Conservation (phyloP, 2,329 filamentous ascomycete genomes). For the Arachnomyces sp. region DNA sequence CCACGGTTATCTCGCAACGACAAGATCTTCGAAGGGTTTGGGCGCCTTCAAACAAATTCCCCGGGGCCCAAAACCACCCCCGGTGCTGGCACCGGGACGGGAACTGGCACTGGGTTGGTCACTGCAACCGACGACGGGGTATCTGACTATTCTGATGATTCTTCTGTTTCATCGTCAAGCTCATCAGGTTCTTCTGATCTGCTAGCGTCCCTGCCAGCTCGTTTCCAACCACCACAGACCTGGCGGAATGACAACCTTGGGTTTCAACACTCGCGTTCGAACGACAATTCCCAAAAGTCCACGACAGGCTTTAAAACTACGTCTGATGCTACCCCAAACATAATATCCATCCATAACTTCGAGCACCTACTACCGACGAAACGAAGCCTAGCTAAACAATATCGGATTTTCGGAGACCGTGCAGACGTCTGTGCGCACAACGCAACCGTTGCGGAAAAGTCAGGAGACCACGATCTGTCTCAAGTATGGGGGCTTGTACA, state of each 20-base stretch:
- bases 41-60: conserved; percentile 47
- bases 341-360: conserved; percentile 65
- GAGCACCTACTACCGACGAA: conserved; percentile 69
- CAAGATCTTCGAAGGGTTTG: conserved; percentile 56
- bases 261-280: conserved; percentile 47
- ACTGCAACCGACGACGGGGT: conserved; percentile 34
- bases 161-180: conserved; percentile 54
- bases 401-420: conserved; percentile 74
- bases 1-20: conserved; percentile 40
- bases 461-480: conserved; percentile 62
- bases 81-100: conserved; percentile 35
- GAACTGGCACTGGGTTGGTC: conserved; percentile 25
- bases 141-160: conserved; percentile 40
- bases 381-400: conserved; percentile 64
- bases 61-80: conserved; percentile 39
- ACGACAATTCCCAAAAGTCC: conserved; percentile 41
- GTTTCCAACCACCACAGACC: conserved; percentile 42
- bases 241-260: conserved; percentile 46
- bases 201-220: conserved; percentile 37
- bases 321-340: conserved; percentile 50
- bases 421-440: conserved; percentile 80
- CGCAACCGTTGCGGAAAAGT: conserved; percentile 62
- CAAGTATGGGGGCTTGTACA: conserved; percentile 77
- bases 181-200: conserved; percentile 38
- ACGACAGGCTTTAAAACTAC: conserved; percentile 51